phyloP scores from a whole-genome alignment of 73 alveolate genomes.

The Stentor coeruleus region DNA sequence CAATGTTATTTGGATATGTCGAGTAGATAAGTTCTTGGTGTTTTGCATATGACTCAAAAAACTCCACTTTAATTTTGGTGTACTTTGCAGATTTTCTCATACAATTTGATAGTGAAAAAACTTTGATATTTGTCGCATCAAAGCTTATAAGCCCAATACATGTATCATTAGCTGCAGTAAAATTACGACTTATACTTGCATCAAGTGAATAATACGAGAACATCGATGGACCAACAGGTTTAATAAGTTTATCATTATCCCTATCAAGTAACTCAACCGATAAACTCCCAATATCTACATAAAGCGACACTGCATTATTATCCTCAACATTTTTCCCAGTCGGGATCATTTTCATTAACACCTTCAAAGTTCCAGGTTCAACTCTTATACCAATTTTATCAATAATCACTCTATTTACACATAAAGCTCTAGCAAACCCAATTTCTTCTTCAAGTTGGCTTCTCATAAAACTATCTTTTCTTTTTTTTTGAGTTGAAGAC shows the following conservation, averaged over 20 bases:
- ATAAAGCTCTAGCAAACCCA: not conserved
- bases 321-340: not conserved
- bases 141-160: not conserved
- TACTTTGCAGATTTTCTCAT: not conserved
- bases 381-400: not conserved
- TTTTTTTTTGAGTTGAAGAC: not conserved
- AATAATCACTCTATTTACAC: not conserved
- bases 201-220: constrained; percentile 12
- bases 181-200: not conserved
- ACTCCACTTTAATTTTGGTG: not conserved
- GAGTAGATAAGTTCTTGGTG: not conserved
- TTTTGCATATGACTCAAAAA: not conserved
- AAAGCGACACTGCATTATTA: not conserved
- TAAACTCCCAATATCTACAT: not conserved
- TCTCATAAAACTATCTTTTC: too few relatives aligned
- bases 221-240: not conserved
- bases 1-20: not conserved
- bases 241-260: not conserved
- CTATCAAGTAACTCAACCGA: not conserved
- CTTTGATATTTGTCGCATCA: not conserved
- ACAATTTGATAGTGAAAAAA: not conserved
- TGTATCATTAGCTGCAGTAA: not conserved
- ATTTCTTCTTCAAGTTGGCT: not conserved
- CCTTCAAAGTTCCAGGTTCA: not conserved
- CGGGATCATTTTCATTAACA: not conserved